Conservation (phyloP, 2,329 filamentous ascomycete genomes). For the Pseudogymnoascus destructans region DNA sequence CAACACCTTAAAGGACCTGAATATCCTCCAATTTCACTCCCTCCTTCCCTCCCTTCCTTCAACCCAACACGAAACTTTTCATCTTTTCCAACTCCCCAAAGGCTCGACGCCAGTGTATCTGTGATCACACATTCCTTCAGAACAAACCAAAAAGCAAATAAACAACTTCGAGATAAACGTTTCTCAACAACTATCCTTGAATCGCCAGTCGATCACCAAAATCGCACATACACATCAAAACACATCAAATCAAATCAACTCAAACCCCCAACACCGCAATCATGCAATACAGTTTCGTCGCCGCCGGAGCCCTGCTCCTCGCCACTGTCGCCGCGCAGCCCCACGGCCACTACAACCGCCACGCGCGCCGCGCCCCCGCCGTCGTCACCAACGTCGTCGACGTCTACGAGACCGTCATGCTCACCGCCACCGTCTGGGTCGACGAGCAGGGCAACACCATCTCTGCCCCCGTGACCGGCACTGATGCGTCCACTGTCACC, state of each 20-base stretch:
- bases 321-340: slow-evolving; percentile 24
- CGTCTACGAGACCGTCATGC: slow-evolving; percentile 33
- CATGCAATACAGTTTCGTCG: slow-evolving; percentile 27
- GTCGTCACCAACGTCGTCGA: slow-evolving; percentile 36
- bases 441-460: slow-evolving; percentile 20
- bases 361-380: slow-evolving; percentile 27
- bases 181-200: slow-evolving; percentile 7
- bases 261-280: slow-evolving; percentile 14
- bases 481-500: slow-evolving; percentile 13
- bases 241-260: background rate
- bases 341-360: slow-evolving; percentile 26
- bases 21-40: background rate
- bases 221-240: background rate
- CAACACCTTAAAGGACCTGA: background rate
- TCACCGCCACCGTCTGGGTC: slow-evolving; percentile 30
- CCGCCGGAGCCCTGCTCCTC: slow-evolving; percentile 22
- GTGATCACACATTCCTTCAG: slow-evolving; percentile 4
- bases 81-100: background rate
- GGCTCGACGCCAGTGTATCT: slow-evolving; percentile 7
- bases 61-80: background rate
- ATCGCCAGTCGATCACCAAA: background rate
- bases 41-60: background rate
- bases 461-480: slow-evolving; percentile 15
- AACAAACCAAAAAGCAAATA: background rate
- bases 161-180: slow-evolving; percentile 5